Percentiles rank a stretch among this genome's conserved stretches.
phyloP scores from a whole-genome alignment of 2,329 filamentous ascomycete species.

The Lachnellula willkommii region DNA sequence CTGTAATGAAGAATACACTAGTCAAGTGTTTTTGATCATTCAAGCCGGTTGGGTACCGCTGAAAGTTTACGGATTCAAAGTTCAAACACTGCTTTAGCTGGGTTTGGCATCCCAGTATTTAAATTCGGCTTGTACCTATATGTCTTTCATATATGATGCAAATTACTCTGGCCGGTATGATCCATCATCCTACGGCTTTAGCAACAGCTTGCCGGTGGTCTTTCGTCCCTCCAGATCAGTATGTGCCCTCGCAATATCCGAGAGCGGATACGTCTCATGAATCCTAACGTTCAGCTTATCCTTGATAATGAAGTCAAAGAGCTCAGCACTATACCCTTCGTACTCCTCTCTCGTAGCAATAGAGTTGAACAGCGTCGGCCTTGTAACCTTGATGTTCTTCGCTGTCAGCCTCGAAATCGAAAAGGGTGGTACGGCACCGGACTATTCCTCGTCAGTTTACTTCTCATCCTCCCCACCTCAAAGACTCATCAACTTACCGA shows the following conservation, averaged over 20 bases:
- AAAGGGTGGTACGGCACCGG: constrained; percentile 60
- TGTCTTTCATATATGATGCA: too few relatives aligned
- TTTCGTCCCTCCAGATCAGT: constrained; percentile 73
- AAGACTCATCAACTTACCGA: constrained; percentile 47
- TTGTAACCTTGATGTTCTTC: constrained; percentile 73
- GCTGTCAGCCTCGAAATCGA: constrained; percentile 49
- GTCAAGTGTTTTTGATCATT: too few relatives aligned
- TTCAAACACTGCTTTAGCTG: too few relatives aligned
- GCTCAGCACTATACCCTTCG: constrained; percentile 62
- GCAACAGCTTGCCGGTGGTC: constrained; percentile 76
- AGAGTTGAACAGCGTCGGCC: constrained; percentile 69
- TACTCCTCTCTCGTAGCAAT: constrained; percentile 65
- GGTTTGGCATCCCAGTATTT: too few relatives aligned
- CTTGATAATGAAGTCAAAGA: constrained; percentile 66
- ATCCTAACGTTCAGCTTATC: constrained; percentile 68
- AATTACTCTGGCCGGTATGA: too few relatives aligned
- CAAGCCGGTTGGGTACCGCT: too few relatives aligned
- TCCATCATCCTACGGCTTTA: constrained; percentile 47
- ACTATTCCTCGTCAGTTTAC: constrained; percentile 2
- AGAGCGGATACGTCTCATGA: constrained; percentile 71
- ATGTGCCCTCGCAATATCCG: constrained; percentile 68
- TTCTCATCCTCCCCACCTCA: background rate
- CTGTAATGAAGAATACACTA: too few relatives aligned
- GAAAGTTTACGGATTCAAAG: too few relatives aligned
- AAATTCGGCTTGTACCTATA: too few relatives aligned